Conservation (phyloP, 345 rosid species). For the Syzygium grande region DNA sequence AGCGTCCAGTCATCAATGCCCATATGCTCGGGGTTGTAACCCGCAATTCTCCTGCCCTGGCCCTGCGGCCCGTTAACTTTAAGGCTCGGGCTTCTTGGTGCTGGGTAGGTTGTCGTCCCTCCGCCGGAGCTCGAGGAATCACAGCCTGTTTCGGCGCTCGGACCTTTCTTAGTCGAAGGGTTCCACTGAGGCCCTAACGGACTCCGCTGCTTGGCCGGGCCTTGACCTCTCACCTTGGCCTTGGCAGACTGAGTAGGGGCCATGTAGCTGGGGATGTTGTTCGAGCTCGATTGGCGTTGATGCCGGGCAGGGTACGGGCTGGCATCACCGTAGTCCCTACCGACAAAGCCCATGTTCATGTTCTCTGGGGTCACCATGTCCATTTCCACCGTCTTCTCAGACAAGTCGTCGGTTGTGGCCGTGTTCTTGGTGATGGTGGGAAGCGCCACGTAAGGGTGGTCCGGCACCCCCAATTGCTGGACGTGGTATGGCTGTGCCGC, state of each 20-base stretch:
- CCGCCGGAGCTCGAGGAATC: slow-evolving; percentile 79
- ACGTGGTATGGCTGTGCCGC: slow-evolving; percentile 55
- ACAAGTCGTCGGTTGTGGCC: slow-evolving; percentile 52
- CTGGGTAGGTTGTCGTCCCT: slow-evolving; percentile 26
- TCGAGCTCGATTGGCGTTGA: slow-evolving; percentile 23
- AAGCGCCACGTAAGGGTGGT: slow-evolving; percentile 45
- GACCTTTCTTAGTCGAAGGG: slow-evolving; percentile 52
- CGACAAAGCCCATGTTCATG: slow-evolving; percentile 6
- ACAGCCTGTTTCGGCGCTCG: slow-evolving; percentile 30
- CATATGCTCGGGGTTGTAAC: slow-evolving; percentile 32
- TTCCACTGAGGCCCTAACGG: slow-evolving; percentile 56
- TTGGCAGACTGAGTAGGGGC: slow-evolving; percentile 80
- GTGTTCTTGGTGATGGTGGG: slow-evolving; percentile 30
- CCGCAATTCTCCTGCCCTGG: slow-evolving; percentile 13
- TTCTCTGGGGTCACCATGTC: slow-evolving; percentile 34
- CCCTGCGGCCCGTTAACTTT: slow-evolving; percentile 17
- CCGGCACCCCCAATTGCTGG: slow-evolving; percentile 29
- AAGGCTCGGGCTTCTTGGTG: slow-evolving; percentile 57
- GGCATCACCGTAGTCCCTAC: slow-evolving; percentile 21
- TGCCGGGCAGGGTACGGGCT: slow-evolving; percentile 22
- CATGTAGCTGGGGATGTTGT: slow-evolving; percentile 75
- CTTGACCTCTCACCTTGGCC: slow-evolving; percentile 64
- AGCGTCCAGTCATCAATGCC: slow-evolving; percentile 40
- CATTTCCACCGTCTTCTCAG: slow-evolving; percentile 86
- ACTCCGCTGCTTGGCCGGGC: slow-evolving; percentile 26